These are phyloP conservation scores for Colletotrichum gloeosporioides DNA, from an alignment of 2,329 filamentous ascomycete species.

Conservation along the genomic window DNA sequence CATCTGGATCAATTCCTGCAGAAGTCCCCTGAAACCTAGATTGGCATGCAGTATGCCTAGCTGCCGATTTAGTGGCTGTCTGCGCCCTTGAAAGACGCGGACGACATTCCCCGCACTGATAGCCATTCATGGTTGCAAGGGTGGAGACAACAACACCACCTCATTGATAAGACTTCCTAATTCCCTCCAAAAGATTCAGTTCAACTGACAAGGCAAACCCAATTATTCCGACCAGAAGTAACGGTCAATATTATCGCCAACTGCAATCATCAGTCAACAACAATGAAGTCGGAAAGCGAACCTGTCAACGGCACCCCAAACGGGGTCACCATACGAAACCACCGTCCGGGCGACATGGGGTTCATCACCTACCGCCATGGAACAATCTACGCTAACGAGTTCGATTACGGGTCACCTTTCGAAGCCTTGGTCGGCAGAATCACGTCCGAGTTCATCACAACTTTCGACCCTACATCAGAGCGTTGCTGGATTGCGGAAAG, in stretches of 20 bases:
- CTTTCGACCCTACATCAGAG: slow-evolving; percentile 26
- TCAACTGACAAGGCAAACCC: background rate
- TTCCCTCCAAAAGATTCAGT: background rate
- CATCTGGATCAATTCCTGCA: background rate
- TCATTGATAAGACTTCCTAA: background rate
- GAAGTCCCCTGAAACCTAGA: background rate
- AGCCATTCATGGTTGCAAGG: background rate
- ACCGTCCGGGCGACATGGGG: slow-evolving; percentile 28
- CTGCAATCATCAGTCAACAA: background rate
- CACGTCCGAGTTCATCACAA: slow-evolving; percentile 28
- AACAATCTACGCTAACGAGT: slow-evolving; percentile 24
- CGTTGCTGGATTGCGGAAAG: slow-evolving; percentile 32
- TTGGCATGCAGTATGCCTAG: background rate
- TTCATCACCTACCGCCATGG: slow-evolving; percentile 30
- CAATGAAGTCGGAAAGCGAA: background rate
- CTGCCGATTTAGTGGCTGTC: background rate
- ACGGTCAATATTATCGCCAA: background rate
- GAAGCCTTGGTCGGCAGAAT: slow-evolving; percentile 28
- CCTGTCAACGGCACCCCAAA: background rate
- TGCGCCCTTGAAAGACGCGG: background rate
- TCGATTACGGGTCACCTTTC: slow-evolving; percentile 22
- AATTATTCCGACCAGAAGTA: too few relatives aligned
- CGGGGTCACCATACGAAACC: slow-evolving; percentile 10
- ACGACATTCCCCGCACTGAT: background rate
- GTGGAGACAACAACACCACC: background rate